Conservation (phyloP, 2,329 filamentous ascomycete species). For the Alternaria burnsii region DNA sequence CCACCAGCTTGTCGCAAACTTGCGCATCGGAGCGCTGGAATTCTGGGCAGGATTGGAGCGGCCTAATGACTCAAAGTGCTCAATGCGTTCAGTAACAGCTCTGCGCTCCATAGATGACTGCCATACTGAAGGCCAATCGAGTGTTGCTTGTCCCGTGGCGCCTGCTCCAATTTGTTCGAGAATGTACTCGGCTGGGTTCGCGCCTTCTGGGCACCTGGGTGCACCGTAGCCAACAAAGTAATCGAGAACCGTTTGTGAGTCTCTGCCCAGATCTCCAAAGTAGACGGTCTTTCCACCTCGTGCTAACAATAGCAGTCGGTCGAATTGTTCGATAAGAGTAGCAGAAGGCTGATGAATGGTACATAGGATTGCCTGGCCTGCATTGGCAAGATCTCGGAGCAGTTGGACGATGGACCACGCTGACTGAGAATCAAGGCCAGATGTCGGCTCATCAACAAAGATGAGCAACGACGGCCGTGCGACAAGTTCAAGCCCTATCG, state of each 20-base stretch:
- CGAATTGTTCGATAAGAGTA: conserved; percentile 87
- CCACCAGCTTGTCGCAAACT: conserved; percentile 61
- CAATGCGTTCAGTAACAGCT: conserved; percentile 48
- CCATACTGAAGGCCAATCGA: conserved; percentile 26
- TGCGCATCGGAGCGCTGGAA: neutral
- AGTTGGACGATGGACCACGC: conserved; percentile 87
- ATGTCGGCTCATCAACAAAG: conserved; percentile 70
- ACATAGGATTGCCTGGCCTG: conserved; percentile 81
- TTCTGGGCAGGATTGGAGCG: neutral
- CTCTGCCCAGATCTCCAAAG: conserved; percentile 77
- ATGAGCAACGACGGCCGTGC: conserved; percentile 28
- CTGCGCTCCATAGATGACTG: conserved; percentile 20
- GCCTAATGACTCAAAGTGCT: conserved; percentile 59
- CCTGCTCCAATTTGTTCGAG: conserved; percentile 52
- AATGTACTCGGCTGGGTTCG: conserved; percentile 87
- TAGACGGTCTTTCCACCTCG: conserved; percentile 78
- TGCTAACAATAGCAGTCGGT: conserved; percentile 76
- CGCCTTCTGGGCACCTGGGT: conserved; percentile 65
- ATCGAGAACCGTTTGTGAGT: conserved; percentile 68
- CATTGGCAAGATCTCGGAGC: conserved; percentile 83
- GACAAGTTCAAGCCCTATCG: conserved; percentile 60
- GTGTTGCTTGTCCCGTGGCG: neutral
- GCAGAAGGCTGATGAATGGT: conserved; percentile 95
- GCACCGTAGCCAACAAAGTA: conserved; percentile 79
- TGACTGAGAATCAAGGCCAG: conserved; percentile 80